Evolutionary conservation across 148 eudicot genomes (phyloP), one percentile per base, ranked within the genome.

Genomic region (Rhododendron kiyosumense): DNA sequence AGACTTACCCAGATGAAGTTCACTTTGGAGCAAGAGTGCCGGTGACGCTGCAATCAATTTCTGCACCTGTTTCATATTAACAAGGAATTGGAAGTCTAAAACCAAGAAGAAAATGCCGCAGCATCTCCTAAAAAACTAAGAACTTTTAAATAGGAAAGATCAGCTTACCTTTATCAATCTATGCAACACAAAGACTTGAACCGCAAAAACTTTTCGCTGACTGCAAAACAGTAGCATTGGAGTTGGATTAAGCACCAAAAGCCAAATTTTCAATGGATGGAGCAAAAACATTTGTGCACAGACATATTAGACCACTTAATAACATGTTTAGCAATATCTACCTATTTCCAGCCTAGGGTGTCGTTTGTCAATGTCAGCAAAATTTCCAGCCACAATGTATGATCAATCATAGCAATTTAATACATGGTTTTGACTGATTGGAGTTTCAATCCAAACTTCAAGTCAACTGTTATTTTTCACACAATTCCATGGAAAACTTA

Each of bases 111-210:
- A 71, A 14, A 71, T 83, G 36, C 5, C 34, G 69, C 18, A 26
- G 17, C 34, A 79, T 24, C 76, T 46, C 24, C 85, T 17, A 34
- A 76, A 84, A n/a, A 36, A 54, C 34, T 8, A 9, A 20, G 79
- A 69, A 84, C 12, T 13, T 79, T 20, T 20, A 22, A 28, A 13
- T 28, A 83, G 73, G 6, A 57, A 13, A 63, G 13, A 78, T 17
- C 10, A 77, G 59, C 85, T 81, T 85, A 89, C 93, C 92, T 90
- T 85, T 69, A 90, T 86, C 52, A 92, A 38, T 82, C 91, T 84
- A 79, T 92, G 93, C 81, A 92, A 83, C 83, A 89, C 93, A 43
- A 90, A 90, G 48, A 89, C 73, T 82, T 92, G 93, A 65, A 73
- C 74, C 7, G 91, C 85, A 74, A 92, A 90, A 75, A 85, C 67